These are phyloP conservation scores for Taxillus chinensis DNA, from an alignment of 164 flowering plant genomes.

Conservation along the genomic window DNA sequence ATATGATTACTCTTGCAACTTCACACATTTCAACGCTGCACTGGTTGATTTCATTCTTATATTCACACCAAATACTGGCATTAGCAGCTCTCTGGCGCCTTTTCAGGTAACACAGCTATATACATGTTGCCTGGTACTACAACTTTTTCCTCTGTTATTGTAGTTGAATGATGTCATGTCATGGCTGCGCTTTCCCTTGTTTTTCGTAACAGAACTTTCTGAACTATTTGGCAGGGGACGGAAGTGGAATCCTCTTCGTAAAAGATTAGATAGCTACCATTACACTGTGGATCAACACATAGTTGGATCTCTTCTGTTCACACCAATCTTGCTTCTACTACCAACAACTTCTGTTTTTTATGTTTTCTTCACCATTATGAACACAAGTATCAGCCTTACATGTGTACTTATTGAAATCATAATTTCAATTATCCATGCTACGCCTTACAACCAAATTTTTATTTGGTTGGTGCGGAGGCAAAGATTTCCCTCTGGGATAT, in stretches of 20 bases:
- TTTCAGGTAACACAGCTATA: conserved; percentile 49
- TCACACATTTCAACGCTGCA: conserved; percentile 65
- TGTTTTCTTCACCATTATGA: conserved; percentile 71
- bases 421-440: conserved; percentile 68
- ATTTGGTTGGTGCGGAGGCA: conserved; percentile 54
- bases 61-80: conserved; percentile 69
- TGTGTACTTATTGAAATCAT: conserved; percentile 43
- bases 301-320: conserved; percentile 87
- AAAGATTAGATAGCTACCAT: conserved; percentile 80
- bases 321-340: conserved; percentile 73
- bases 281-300: conserved; percentile 88
- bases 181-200: no score
- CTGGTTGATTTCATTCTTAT: conserved; percentile 49
- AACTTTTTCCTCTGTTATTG: no score
- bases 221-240: conserved; percentile 60
- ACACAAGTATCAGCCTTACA: conserved; percentile 29
- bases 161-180: no score
- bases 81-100: conserved; percentile 91
- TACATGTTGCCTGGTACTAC: not conserved
- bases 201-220: not conserved
- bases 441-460: conserved; percentile 63
- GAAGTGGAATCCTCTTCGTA: conserved; percentile 92
- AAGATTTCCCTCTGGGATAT: conserved; percentile 85
- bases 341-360: conserved; percentile 94
- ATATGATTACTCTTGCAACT: conserved; percentile 45